Evolutionary conservation across 805 yeast genomes (phyloP).

Genomic region (Metschnikowia vanudenii): DNA sequence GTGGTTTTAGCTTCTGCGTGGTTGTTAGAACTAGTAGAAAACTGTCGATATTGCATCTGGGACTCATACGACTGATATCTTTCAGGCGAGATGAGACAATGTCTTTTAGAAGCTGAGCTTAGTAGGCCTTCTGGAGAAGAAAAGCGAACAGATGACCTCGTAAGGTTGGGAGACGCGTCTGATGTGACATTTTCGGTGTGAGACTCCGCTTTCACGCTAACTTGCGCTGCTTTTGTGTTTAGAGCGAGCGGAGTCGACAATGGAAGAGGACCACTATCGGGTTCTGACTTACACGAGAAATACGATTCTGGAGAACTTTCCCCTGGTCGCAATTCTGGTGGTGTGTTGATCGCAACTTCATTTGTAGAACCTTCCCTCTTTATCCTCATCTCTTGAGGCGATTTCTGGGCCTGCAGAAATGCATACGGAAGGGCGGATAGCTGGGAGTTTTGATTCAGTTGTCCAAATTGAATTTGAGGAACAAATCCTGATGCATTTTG

Average conservation of each 20-base stretch:
- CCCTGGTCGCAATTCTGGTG: background rate
- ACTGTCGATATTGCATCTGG: constrained; percentile 15
- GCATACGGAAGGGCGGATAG: background rate
- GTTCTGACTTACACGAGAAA: constrained; percentile 4
- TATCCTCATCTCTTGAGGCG: background rate
- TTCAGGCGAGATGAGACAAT: constrained; percentile 5
- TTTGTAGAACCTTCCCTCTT: background rate
- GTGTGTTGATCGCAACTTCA: background rate
- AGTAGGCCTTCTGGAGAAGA: background rate
- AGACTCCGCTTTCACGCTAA: background rate
- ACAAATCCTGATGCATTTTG: no score
- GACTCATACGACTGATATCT: constrained; percentile 13
- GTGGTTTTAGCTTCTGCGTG: background rate
- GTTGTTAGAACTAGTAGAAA: constrained; percentile 1
- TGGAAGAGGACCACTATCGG: background rate
- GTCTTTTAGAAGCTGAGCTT: background rate
- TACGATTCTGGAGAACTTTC: constrained; percentile 2
- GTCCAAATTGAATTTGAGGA: no score
- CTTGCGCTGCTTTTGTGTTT: background rate
- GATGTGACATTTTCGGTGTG: background rate
- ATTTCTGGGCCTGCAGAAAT: constrained; percentile 7
- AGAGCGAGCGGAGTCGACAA: background rate
- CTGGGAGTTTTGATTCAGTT: background rate
- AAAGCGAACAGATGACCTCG: background rate
- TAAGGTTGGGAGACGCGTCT: background rate